Evolutionary conservation across 257 asterid genomes (phyloP).

Genomic region (Solanum tacnaense): DNA sequence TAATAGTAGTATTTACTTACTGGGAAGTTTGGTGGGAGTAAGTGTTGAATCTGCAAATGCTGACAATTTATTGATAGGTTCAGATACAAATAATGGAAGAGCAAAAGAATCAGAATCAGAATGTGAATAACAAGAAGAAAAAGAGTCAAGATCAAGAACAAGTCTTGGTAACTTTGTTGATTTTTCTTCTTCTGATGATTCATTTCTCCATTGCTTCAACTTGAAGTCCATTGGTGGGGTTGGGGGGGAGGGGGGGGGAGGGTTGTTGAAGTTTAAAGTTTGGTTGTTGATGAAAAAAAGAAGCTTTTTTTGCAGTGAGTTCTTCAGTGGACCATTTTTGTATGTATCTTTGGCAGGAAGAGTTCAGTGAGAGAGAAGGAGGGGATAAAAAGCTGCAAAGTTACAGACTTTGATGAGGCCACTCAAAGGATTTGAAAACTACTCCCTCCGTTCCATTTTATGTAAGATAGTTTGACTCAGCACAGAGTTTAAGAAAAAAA

Average conservation of each 20-base stretch:
- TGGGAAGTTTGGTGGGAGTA: slow-evolving; percentile 27
- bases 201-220: slow-evolving; percentile 65
- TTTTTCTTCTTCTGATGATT: background rate
- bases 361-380: background rate
- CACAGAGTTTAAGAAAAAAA: no score
- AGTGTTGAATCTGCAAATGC: slow-evolving; percentile 20
- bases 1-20: slow-evolving; percentile 9
- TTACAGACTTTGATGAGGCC: background rate
- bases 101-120: slow-evolving; percentile 9
- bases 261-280: background rate
- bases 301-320: background rate
- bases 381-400: background rate
- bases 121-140: background rate
- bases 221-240: slow-evolving; percentile 48
- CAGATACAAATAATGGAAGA: slow-evolving; percentile 64
- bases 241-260: background rate
- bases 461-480: no score
- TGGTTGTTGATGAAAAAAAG: background rate
- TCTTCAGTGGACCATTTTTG: background rate
- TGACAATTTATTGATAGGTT: slow-evolving; percentile 41
- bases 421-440: background rate
- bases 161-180: slow-evolving; percentile 34
- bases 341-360: background rate
- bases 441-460: no score
- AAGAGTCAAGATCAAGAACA: slow-evolving; percentile 16